Base-by-base conservation (phyloP, 2,329 filamentous ascomycete species). In the Ceratocystis papillata region DNA sequence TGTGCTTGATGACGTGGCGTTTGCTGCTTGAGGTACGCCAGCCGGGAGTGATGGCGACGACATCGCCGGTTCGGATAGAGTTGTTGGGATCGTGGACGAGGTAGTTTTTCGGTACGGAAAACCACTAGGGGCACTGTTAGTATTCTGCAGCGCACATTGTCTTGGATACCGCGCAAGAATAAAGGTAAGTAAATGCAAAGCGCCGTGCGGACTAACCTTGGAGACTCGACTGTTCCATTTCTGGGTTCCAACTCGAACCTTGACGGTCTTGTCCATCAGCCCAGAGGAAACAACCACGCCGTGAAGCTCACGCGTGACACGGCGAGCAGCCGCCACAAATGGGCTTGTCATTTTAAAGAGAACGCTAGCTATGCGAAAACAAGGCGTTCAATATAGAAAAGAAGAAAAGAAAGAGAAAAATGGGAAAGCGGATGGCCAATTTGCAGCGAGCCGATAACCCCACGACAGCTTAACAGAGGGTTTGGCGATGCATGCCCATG, bases 21-120 rank as follows among this genome's bases (percentile, higher is more conserved):
- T 92, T 89, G 69, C 79, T 77, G 69, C 84, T 84, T 50, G 83
- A 85, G 5, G 82, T 83, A 64, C 83, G 83, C 81, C 81, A 86
- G 66, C 85, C 86, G 4, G 84, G 80, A 6, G 80, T 79, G 71
- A 93, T 88, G 69, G 84, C 81, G 33, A 94, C 83, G 2, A 93
- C 83, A 74, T 94, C 89, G 72, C 89, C 89, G 63, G 82, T 81
- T 67, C 85, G 81, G 46, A 91, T 81, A 30, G 87, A 90, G 70
- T 85, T 83, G 74, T 83, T 84, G 33, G 89, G 89, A 75, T 94
- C 89, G 78, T 90, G 87, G 46, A 92, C 88, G 37, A 93, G 83
- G 73, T 87, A 81, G 70, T 84, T 81, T 69, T 81, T 79, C 25
- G 83, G 82, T 57, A 81, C 77, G 71, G 85, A 81, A 75, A 88